Evolutionary conservation across 345 rosid genomes (phyloP).

Genomic region (Turnera subulata): DNA sequence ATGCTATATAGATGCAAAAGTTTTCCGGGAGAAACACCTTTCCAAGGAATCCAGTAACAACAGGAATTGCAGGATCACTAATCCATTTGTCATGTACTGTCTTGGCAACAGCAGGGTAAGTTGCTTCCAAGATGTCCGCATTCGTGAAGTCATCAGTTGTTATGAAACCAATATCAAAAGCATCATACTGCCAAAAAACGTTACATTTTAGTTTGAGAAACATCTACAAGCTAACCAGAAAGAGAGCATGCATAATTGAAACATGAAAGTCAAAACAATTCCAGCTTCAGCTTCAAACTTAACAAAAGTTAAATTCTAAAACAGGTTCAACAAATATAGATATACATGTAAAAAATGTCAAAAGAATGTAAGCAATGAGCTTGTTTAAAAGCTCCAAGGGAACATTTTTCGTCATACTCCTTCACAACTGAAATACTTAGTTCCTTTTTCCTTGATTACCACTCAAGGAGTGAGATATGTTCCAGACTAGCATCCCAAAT

Average conservation of each 20-base stretch:
- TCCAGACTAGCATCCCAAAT: background rate
- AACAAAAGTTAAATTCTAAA: no score
- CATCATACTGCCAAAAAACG: conserved; percentile 67
- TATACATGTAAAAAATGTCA: no score
- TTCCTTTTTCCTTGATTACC: no score
- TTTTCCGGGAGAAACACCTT: conserved; percentile 41
- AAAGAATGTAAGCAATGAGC: no score
- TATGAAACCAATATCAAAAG: conserved; percentile 77
- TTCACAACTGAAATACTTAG: no score
- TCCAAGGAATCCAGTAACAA: conserved; percentile 91
- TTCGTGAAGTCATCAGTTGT: conserved; percentile 95
- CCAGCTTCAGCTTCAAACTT: no score
- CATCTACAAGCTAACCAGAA: background rate
- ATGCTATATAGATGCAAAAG: background rate
- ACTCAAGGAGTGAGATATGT: no score
- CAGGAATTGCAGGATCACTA: conserved; percentile 72
- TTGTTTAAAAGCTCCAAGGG: no score
- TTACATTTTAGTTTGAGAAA: background rate
- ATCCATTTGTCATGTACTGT: conserved; percentile 68
- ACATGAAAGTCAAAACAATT: no score
- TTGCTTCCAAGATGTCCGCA: conserved; percentile 91
- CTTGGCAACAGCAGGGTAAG: conserved; percentile 87
- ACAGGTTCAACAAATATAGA: no score
- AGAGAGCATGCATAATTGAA: background rate
- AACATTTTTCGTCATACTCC: no score